phyloP scores from a whole-genome alignment of 2,329 filamentous ascomycete genomes.

The Fusarium proliferatum region DNA sequence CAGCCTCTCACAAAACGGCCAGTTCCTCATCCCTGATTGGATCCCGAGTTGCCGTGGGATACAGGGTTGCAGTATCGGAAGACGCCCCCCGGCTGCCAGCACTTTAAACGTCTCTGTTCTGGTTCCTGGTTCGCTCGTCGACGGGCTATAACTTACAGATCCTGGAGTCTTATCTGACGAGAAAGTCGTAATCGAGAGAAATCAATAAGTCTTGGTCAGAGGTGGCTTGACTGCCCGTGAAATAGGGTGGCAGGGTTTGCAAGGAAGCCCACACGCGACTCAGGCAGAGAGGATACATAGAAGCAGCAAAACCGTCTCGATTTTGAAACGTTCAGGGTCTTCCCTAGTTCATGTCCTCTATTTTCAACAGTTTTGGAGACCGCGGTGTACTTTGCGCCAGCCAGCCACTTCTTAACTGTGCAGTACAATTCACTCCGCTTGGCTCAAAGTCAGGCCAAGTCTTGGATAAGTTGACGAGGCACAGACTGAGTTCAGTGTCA shows the following conservation, averaged over 20 bases:
- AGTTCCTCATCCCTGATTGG: constrained; percentile 14
- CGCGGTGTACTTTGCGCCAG: neutral
- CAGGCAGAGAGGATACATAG: constrained; percentile 12
- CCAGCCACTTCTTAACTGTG: constrained; percentile 18
- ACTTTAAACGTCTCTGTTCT: constrained; percentile 28
- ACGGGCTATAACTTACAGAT: constrained; percentile 17
- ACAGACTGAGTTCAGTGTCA: constrained; percentile 28
- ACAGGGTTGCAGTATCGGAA: constrained; percentile 27
- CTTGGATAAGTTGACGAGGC: constrained; percentile 9
- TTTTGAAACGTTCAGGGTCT: constrained; percentile 15
- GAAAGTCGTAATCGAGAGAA: constrained; percentile 3
- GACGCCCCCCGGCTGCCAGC: constrained; percentile 32
- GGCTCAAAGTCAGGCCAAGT: neutral
- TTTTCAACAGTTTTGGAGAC: neutral
- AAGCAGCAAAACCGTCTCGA: constrained; percentile 18
- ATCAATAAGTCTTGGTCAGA: neutral
- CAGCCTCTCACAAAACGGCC: constrained; percentile 27
- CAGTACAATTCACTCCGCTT: neutral
- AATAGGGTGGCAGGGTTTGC: constrained; percentile 34
- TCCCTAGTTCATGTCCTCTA: constrained; percentile 3
- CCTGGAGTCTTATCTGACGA: constrained; percentile 21
- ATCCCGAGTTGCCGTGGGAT: constrained; percentile 27
- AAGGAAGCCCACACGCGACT: neutral
- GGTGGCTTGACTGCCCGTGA: neutral
- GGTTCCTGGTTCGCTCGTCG: constrained; percentile 26